Conservation (phyloP, 2,329 filamentous ascomycete species). For the Grosmannia serpens region DNA sequence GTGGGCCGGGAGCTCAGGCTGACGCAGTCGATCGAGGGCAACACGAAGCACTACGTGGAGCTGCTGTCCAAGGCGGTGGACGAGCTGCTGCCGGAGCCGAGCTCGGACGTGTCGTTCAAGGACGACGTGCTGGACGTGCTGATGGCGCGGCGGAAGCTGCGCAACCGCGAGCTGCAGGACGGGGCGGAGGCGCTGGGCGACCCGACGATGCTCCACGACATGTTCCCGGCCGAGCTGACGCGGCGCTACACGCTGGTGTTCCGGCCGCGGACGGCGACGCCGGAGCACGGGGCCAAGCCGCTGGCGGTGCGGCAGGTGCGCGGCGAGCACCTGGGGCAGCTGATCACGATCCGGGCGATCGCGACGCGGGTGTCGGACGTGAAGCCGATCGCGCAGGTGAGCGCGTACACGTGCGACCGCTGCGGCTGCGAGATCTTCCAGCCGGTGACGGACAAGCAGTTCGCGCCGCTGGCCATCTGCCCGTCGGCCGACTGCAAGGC, state of each 20-base stretch:
- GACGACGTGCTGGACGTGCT: conserved; percentile 95
- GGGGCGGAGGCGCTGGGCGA: conserved; percentile 56
- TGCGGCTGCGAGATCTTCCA: conserved; percentile 98
- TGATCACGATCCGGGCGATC: conserved; percentile 92
- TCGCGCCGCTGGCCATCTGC: conserved; percentile 75
- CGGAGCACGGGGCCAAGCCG: conserved; percentile 49
- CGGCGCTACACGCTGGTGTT: conserved; percentile 93
- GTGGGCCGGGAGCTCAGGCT: conserved; percentile 57
- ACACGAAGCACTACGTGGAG: conserved; percentile 93
- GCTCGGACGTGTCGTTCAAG: conserved; percentile 79
- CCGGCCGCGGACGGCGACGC: conserved; percentile 71
- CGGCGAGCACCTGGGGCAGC: conserved; percentile 81
- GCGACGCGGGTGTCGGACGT: conserved; percentile 93
- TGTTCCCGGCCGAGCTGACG: conserved; percentile 86
- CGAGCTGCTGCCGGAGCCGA: conserved; percentile 69
- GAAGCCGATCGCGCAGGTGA: conserved; percentile 94
- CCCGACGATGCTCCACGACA: conserved; percentile 54
- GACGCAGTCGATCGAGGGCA: conserved; percentile 74
- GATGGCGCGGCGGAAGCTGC: conserved; percentile 78
- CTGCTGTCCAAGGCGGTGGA: conserved; percentile 82
- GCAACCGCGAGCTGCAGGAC: conserved; percentile 66
- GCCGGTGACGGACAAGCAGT: conserved; percentile 83
- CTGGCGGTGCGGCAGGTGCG: conserved; percentile 89
- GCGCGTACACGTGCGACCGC: conserved; percentile 93
- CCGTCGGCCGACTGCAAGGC: conserved; percentile 79